phyloP scores from a whole-genome alignment of 768 basidiomycete species.

The Hypholoma fasciculare region DNA sequence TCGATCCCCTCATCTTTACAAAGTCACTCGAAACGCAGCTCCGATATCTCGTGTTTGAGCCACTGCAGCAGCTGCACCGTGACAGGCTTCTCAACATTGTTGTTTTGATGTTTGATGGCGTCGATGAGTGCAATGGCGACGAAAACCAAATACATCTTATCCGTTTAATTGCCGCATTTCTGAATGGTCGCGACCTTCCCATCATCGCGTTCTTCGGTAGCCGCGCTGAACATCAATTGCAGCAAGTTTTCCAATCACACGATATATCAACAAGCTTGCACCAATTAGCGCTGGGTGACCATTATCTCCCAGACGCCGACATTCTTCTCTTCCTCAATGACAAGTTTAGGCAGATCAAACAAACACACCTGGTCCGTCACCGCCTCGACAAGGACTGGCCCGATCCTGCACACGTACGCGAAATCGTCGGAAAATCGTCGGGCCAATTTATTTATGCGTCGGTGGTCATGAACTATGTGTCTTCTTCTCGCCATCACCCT shows the following conservation, averaged over 20 bases:
- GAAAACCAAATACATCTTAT: not conserved
- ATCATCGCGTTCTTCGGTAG: not conserved
- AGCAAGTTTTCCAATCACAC: not conserved
- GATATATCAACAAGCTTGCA: not conserved
- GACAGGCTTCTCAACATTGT: no score
- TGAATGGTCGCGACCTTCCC: not conserved
- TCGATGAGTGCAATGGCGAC: constrained; percentile 22
- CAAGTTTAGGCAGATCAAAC: constrained; percentile 1
- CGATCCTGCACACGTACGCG: not conserved
- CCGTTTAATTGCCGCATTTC: not conserved
- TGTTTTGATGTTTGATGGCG: constrained; percentile 18
- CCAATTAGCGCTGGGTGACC: not conserved
- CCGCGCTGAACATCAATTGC: not conserved
- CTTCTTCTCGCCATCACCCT: not conserved
- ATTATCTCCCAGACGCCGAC: not conserved
- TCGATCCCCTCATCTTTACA: not conserved
- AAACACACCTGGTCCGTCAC: not conserved
- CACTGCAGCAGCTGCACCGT: not conserved
- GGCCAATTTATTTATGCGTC: constrained; percentile 11
- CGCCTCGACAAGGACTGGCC: not conserved
- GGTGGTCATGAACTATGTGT: constrained; percentile 1
- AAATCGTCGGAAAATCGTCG: constrained; percentile 1
- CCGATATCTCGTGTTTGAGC: not conserved
- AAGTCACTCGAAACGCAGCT: not conserved
- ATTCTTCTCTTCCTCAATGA: not conserved